Percentiles rank a stretch among this genome's conserved stretches.
These are phyloP conservation scores for Magnolia changhungtana DNA, from an alignment of 164 flowering plant genomes.

Conservation along the genomic window DNA sequence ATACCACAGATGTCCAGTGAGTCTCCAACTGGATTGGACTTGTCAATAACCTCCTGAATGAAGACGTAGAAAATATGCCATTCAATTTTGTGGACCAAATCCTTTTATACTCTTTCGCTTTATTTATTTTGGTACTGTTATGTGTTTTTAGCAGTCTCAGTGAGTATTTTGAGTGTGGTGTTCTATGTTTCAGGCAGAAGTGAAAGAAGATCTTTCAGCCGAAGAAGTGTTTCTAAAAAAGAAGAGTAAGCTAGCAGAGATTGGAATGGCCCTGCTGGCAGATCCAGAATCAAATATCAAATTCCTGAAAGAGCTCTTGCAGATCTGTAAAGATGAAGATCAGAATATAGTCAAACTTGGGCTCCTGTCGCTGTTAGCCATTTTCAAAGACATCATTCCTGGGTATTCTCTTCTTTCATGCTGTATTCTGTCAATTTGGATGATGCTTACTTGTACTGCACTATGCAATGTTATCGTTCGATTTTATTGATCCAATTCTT, in stretches of 20 bases:
- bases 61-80: no score
- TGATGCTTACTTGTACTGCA: not conserved
- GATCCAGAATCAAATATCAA: constrained; percentile 88
- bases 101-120: not conserved
- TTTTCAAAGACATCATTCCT: constrained; percentile 93
- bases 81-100: no score
- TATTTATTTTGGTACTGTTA: not conserved
- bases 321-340: constrained; percentile 61
- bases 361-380: constrained; percentile 72
- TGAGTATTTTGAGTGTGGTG: not conserved
- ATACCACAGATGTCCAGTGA: no score
- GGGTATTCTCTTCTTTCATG: constrained; percentile 45
- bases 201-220: constrained; percentile 77
- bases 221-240: constrained; percentile 59
- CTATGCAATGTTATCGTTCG: not conserved
- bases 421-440: constrained; percentile 1
- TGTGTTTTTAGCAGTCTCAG: not conserved
- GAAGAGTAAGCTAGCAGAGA: constrained; percentile 76
- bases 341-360: constrained; percentile 59
- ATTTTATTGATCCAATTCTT: not conserved
- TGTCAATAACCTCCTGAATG: no score
- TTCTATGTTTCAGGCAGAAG: constrained; percentile 58
- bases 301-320: constrained; percentile 67
- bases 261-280: constrained; percentile 67
- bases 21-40: no score